These are phyloP conservation scores for Tolypocladium ovalisporum DNA, from an alignment of 2,329 filamentous ascomycete genomes.

Conservation along the genomic window DNA sequence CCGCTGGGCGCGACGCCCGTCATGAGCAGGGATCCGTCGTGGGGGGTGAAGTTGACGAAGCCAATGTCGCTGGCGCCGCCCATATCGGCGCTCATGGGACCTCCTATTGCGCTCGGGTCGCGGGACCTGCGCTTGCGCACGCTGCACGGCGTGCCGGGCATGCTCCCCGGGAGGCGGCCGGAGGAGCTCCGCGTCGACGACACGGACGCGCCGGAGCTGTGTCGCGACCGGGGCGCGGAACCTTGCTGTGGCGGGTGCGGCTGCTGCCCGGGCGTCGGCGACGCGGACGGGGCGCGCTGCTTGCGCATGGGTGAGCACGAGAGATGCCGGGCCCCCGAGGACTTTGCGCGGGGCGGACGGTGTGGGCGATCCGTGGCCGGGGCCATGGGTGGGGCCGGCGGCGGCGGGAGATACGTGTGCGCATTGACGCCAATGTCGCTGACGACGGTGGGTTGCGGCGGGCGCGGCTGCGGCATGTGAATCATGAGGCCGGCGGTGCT, in stretches of 20 bases:
- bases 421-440: constrained; percentile 20
- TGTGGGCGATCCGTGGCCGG: constrained; percentile 25
- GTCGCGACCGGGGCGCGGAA: constrained; percentile 18
- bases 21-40: constrained; percentile 68
- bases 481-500: constrained; percentile 36
- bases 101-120: constrained; percentile 15
- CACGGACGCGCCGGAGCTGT: constrained; percentile 27
- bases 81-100: not conserved
- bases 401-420: constrained; percentile 24
- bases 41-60: constrained; percentile 86
- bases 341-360: constrained; percentile 41
- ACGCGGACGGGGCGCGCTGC: constrained; percentile 25
- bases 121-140: constrained; percentile 28
- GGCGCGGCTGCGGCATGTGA: constrained; percentile 38
- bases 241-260: not conserved
- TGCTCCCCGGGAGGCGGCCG: constrained; percentile 19
- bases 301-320: constrained; percentile 30
- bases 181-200: constrained; percentile 24
- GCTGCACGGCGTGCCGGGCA: constrained; percentile 27
- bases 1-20: constrained; percentile 87
- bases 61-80: constrained; percentile 28
- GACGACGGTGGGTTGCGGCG: constrained; percentile 22
- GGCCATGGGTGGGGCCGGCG: constrained; percentile 10
- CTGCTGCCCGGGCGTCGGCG: constrained; percentile 23
- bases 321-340: constrained; percentile 40